Evolutionary conservation across 129 eudicot genomes (phyloP), one percentile per base, ranked within the genome.

Genomic region (Lonicera japonica): DNA sequence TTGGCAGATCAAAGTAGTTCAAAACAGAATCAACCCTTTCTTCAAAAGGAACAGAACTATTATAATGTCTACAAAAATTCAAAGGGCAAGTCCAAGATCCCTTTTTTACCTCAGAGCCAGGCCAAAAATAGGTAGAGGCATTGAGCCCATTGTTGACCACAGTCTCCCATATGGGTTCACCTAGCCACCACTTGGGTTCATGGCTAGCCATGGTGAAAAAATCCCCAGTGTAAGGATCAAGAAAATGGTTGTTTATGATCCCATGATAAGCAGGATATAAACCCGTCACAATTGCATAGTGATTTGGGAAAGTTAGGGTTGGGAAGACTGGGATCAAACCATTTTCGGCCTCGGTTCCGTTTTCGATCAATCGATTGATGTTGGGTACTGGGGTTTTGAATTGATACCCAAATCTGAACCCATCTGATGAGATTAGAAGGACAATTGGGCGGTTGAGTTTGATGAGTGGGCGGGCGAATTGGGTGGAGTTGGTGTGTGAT

Each of bases 141-240:
- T 50, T 50, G 21, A 50, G 55, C 21, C 55, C 55, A 12, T 50
- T 16, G 55, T 50, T 50, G n/a, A 17, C 55, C 55, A 50, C 21
- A 50, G 55, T 50, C 21, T 50, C 55, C 55, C 55, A 50, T 5
- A 50, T 5, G 19, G 55, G 55, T 9, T 50, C 55, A 12, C 55
- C 55, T 17, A 50, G 55, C 55, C 55, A 50, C 55, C 55, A 50
- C 21, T 50, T 50, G 55, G 55, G 55, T 5, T 50, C 55, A 12
- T 16, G 55, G 55, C 55, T 50, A 17, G 18, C 55, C 55, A 50
- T 50, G 21, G 15, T 50, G 21, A 50, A 50, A 17, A 7, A 15
- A 7, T 50, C 55, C 21, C 55, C 55, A 0, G 19, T 50, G 5
- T 14, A 11, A 5, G 55, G 55, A n/a, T 50, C 55, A 16, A 17